phyloP scores from a whole-genome alignment of 495 filamentous ascomycete species.

The Achaetomiella virescens region DNA sequence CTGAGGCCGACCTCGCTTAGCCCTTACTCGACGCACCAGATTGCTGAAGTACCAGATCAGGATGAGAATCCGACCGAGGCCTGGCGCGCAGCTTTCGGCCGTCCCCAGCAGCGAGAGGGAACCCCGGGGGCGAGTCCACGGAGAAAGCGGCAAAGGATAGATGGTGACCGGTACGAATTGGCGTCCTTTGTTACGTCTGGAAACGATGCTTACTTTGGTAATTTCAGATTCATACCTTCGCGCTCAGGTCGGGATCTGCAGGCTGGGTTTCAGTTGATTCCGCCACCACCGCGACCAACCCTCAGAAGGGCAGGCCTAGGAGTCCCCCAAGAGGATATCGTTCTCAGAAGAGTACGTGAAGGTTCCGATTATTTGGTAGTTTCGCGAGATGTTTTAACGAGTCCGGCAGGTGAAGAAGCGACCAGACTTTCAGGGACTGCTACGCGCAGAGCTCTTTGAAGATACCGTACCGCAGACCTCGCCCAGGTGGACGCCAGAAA shows the following conservation, averaged over 20 bases:
- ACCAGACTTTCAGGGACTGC: slow-evolving; percentile 82
- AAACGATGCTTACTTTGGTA: slow-evolving; percentile 20
- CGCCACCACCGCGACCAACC: slow-evolving; percentile 66
- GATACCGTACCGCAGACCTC: slow-evolving; percentile 77
- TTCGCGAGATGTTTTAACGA: slow-evolving; percentile 36
- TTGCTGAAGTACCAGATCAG: background rate
- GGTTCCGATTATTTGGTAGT: background rate
- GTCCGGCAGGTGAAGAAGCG: slow-evolving; percentile 82
- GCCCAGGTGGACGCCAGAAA: slow-evolving; percentile 56
- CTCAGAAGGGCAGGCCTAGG: slow-evolving; percentile 4
- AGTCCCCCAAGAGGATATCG: slow-evolving; percentile 60
- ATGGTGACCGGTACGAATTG: slow-evolving; percentile 65
- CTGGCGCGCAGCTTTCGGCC: slow-evolving; percentile 27
- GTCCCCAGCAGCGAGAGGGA: slow-evolving; percentile 49
- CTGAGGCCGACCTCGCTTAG: too few relatives aligned
- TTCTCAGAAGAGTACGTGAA: slow-evolving; percentile 77
- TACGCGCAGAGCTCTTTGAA: slow-evolving; percentile 88
- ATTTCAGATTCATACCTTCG: slow-evolving; percentile 83
- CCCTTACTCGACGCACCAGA: too few relatives aligned
- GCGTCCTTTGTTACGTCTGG: slow-evolving; percentile 3
- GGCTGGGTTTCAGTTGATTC: slow-evolving; percentile 82
- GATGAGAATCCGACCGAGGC: slow-evolving; percentile 1
- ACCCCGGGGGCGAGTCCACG: slow-evolving; percentile 73
- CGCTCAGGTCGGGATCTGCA: slow-evolving; percentile 88
- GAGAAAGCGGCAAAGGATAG: slow-evolving; percentile 79